Evolutionary conservation across 257 asterid species (phyloP), one percentile per base, ranked within the genome.

Genomic region (Lithospermum erythrorhizon): DNA sequence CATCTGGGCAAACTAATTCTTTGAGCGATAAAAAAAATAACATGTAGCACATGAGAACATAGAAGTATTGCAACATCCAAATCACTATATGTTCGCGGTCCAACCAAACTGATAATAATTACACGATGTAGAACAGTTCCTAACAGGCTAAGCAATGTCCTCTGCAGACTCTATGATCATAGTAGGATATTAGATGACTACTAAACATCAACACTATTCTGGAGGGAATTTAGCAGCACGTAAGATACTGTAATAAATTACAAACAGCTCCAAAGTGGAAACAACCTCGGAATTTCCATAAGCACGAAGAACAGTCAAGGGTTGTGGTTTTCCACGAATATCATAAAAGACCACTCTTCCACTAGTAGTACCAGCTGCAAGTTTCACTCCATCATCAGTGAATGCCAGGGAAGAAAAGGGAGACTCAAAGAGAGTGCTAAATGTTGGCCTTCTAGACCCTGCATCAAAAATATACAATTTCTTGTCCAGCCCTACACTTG

Each of bases 401-500:
- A 86, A 84, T 60, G 97, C 84, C 62, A 93, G 78, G 35, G 97
- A 93, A 72, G 97, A 86, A 74, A 86, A 93, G 27, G 98, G 98
- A 22, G 87, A 90, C 70, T 88, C 98, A 21, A 84, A 93, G 65
- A 94, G 81, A 72, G 86, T 79, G 84, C 89, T 84, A 65, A 87
- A 86, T 61, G 97, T 72, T 30, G 86, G 94, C 73, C 87, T 86
- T 83, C 83, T 81, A 65, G 95, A 82, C 61, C 95, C 94, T 7
- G 94, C 66, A 77, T 93, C 98, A 73, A 84, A 84, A 53, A 89
- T 85, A 73, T 93, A 87, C 67, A 93, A 67, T 81, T 93, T 93
- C 93, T 86, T 93, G 76, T 93, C 99, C 80, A 89, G 76, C 71
- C 99, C 97, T 76, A 89, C 96, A 53, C 94, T 86, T 54, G 97